These are phyloP conservation scores for Malus sylvestris DNA, from an alignment of 306 rosid genomes.

Conservation along the genomic window DNA sequence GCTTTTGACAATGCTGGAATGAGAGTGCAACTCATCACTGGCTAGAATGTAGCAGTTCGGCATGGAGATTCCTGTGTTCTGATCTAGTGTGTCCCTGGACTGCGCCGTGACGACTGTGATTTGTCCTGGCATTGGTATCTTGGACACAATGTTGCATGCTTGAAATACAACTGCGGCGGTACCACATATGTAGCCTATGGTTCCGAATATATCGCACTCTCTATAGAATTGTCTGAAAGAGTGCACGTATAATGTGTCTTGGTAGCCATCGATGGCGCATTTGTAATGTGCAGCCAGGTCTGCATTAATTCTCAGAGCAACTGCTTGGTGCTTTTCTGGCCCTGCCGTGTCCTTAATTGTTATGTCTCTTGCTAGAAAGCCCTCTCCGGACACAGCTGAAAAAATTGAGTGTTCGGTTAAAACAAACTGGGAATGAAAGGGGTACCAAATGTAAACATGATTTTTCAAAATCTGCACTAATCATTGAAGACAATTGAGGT, in stretches of 20 bases:
- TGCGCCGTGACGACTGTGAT: conserved; percentile 64
- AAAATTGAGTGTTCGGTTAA: not conserved
- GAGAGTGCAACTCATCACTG: conserved; percentile 30
- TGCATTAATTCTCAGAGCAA: conserved; percentile 63
- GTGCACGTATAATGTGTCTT: conserved; percentile 65
- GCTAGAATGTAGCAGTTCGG: conserved; percentile 64
- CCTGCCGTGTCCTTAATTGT: conserved; percentile 59
- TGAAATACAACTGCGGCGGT: conserved; percentile 73
- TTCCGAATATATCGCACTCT: conserved; percentile 68
- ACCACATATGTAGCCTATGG: conserved; percentile 68
- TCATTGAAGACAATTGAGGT: too few species aligned
- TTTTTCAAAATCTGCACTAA: not conserved
- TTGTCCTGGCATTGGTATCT: conserved; percentile 50
- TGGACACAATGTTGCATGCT: conserved; percentile 41
- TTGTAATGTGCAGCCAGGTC: conserved; percentile 56
- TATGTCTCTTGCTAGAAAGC: conserved; percentile 72
- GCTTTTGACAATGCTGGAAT: conserved; percentile 35
- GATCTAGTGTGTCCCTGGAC: conserved; percentile 47
- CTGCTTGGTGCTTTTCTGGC: conserved; percentile 68
- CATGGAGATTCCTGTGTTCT: conserved; percentile 63
- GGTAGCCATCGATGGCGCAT: conserved; percentile 52
- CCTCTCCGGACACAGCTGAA: conserved; percentile 72
- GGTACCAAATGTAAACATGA: not conserved
- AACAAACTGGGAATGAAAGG: not conserved
- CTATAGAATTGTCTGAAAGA: conserved; percentile 74